Percentiles rank a stretch among this genome's conserved stretches.
These are phyloP conservation scores for Fraxinus albicans DNA, from an alignment of 305 asterid genomes.

Conservation along the genomic window DNA sequence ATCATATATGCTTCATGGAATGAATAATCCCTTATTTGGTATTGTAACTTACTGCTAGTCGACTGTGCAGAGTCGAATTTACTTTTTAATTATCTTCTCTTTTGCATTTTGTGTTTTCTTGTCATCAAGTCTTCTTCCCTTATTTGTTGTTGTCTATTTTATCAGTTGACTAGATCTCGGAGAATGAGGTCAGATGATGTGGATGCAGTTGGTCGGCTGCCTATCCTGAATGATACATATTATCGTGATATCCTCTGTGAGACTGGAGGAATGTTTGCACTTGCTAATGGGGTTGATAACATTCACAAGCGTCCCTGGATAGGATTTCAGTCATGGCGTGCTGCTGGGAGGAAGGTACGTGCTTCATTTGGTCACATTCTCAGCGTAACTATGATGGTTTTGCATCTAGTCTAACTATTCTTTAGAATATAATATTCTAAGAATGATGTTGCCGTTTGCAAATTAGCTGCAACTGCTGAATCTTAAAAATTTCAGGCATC, in stretches of 20 bases:
- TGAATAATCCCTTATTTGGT: constrained; percentile 1
- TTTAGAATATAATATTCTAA: neutral
- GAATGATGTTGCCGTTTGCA: constrained; percentile 10
- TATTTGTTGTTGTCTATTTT: constrained; percentile 28
- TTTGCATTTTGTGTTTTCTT: constrained; percentile 20
- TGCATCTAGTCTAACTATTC: constrained; percentile 5
- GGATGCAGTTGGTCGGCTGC: constrained; percentile 90
- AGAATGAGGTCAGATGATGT: constrained; percentile 91
- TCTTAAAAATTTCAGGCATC: constrained; percentile 56
- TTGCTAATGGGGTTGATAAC: constrained; percentile 76
- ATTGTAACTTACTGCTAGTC: constrained; percentile 10
- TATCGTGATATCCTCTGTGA: constrained; percentile 83
- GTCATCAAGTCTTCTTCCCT: constrained; percentile 14
- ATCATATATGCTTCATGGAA: neutral
- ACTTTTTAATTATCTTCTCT: constrained; percentile 5
- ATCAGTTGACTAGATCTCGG: constrained; percentile 64
- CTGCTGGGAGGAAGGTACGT: constrained; percentile 82
- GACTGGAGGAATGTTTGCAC: constrained; percentile 91
- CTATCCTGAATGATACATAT: constrained; percentile 75
- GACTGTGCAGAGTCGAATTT: neutral
- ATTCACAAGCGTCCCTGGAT: constrained; percentile 96
- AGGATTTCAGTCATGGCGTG: constrained; percentile 99
- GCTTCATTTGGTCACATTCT: constrained; percentile 14
- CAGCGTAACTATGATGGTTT: neutral
- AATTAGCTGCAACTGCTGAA: constrained; percentile 13